These are phyloP conservation scores for Nemania diffusa DNA, from an alignment of 2,329 filamentous ascomycete genomes.

Conservation along the genomic window DNA sequence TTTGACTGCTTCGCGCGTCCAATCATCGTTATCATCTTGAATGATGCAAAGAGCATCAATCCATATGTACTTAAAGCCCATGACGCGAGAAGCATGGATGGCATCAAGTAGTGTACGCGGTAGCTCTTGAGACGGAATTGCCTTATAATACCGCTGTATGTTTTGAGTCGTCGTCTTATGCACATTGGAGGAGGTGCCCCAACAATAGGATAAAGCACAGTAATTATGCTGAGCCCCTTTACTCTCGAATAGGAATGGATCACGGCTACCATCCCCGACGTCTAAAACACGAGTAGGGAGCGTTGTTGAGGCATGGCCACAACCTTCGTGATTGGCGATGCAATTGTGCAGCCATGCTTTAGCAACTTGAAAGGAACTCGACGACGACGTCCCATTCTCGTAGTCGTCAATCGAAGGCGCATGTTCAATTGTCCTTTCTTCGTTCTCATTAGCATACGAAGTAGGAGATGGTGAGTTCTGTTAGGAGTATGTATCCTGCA, in stretches of 20 bases:
- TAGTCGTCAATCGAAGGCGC: slow-evolving; percentile 4
- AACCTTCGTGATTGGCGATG: not conserved
- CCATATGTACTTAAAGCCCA: slow-evolving; percentile 21
- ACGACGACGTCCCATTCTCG: slow-evolving; percentile 1
- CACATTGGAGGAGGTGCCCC: slow-evolving; percentile 4
- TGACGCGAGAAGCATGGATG: slow-evolving; percentile 4
- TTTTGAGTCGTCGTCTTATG: not conserved
- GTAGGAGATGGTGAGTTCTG: not conserved
- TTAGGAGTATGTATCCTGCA: not conserved
- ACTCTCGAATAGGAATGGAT: slow-evolving; percentile 14
- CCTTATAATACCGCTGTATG: not conserved
- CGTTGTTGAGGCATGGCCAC: not conserved
- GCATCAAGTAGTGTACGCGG: slow-evolving; percentile 11
- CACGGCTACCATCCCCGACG: not conserved
- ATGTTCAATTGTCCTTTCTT: slow-evolving; percentile 1
- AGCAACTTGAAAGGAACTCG: slow-evolving; percentile 11
- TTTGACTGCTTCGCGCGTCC: slow-evolving; percentile 14
- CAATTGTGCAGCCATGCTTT: slow-evolving; percentile 8
- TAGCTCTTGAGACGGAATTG: not conserved
- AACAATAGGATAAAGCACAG: slow-evolving; percentile 15
- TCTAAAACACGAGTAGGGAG: slow-evolving; percentile 12
- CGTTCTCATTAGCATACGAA: not conserved
- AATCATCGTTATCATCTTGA: slow-evolving; percentile 19
- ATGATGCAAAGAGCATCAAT: slow-evolving; percentile 23
- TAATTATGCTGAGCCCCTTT: slow-evolving; percentile 3